phyloP scores from a whole-genome alignment of 2,329 filamentous ascomycete genomes.

The Fusarium gaditjirri region DNA sequence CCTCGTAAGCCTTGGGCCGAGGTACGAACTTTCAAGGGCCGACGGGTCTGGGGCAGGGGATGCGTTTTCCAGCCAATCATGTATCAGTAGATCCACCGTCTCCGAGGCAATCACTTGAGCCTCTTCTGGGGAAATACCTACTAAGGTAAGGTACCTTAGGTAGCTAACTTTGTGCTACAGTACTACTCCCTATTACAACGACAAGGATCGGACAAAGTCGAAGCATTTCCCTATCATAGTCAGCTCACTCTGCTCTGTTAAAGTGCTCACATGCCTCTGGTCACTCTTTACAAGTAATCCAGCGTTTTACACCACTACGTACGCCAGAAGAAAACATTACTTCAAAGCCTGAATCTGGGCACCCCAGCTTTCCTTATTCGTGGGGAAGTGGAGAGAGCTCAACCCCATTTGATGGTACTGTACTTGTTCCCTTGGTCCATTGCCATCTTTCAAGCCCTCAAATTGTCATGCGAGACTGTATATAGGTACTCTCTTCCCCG shows the following conservation, averaged over 20 bases:
- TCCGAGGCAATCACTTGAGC: slow-evolving; percentile 33
- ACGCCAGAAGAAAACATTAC: too few species aligned
- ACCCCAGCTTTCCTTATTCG: slow-evolving; percentile 13
- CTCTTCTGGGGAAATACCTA: slow-evolving; percentile 23
- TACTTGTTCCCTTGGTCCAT: slow-evolving; percentile 3
- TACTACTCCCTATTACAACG: not conserved
- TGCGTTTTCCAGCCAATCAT: not conserved
- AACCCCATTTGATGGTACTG: not conserved
- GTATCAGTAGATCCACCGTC: slow-evolving; percentile 5
- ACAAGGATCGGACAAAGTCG: not conserved
- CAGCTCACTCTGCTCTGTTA: not conserved
- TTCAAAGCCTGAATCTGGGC: not conserved
- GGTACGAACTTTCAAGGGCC: slow-evolving; percentile 34
- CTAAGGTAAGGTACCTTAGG: too few species aligned
- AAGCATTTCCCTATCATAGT: not conserved
- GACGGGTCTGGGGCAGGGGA: slow-evolving; percentile 11
- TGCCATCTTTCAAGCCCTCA: not conserved
- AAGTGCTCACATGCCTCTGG: not conserved
- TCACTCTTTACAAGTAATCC: not conserved
- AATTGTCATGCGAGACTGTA: not conserved
- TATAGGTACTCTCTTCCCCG: not conserved
- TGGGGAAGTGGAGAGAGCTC: slow-evolving; percentile 32
- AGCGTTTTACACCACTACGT: not conserved
- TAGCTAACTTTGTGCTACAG: too few species aligned
- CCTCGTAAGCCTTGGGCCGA: slow-evolving; percentile 44